phyloP scores from a whole-genome alignment of 306 rosid species.

The Trichosanthes cucumerina region DNA sequence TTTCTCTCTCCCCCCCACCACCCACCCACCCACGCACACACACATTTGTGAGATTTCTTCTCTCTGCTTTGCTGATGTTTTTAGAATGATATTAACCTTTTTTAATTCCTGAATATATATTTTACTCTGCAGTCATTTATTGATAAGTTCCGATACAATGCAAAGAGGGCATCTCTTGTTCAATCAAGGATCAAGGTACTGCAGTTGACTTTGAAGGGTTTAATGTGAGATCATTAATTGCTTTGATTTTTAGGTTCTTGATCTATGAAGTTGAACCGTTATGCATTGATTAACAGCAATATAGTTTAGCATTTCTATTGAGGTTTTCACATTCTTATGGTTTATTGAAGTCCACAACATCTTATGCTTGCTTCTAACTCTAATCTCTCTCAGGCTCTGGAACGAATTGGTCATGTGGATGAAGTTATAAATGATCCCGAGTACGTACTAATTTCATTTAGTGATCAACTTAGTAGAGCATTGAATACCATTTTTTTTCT shows the following conservation, averaged over 20 bases:
- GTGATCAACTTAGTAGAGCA: background rate
- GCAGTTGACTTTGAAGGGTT: background rate
- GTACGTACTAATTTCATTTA: constrained; percentile 41
- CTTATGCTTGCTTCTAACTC: background rate
- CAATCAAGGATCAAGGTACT: constrained; percentile 98
- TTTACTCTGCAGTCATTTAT: constrained; percentile 59
- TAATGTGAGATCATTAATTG: background rate
- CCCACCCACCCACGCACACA: no score
- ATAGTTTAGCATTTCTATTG: background rate
- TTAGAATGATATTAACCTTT: background rate
- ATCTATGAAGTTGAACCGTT: background rate
- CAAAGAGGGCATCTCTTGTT: constrained; percentile 97
- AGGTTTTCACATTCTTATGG: background rate
- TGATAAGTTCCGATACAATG: constrained; percentile 96
- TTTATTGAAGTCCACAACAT: background rate
- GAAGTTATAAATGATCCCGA: constrained; percentile 92
- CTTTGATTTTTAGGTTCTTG: background rate
- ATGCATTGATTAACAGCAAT: background rate
- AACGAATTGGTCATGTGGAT: constrained; percentile 84
- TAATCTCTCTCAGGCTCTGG: constrained; percentile 57
- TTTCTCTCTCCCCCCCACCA: background rate
- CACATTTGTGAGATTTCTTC: background rate
- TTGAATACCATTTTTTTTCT: background rate
- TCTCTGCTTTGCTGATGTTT: background rate
- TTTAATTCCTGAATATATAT: background rate